These are phyloP conservation scores for Plectranthus barbatus DNA, from an alignment of 257 asterid species.

Conservation along the genomic window DNA sequence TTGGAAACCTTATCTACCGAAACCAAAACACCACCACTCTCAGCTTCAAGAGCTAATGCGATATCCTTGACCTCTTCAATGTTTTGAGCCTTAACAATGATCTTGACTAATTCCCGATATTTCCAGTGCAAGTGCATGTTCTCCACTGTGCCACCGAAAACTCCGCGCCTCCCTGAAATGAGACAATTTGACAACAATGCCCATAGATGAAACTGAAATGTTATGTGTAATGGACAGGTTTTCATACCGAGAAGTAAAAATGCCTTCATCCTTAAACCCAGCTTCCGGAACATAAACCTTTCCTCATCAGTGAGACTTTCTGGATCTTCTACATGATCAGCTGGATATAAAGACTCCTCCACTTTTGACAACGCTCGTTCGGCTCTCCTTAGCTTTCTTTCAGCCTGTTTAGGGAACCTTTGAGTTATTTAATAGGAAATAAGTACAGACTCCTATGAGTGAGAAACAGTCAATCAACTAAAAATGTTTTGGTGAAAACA, in stretches of 20 bases:
- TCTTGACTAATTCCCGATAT: constrained; percentile 81
- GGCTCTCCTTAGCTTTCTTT: constrained; percentile 59
- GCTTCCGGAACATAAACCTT: constrained; percentile 96
- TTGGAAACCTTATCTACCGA: constrained; percentile 89
- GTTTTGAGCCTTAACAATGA: constrained; percentile 67
- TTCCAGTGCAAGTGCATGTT: constrained; percentile 99
- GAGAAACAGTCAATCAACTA: neutral
- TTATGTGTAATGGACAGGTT: neutral
- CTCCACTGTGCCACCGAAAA: constrained; percentile 95
- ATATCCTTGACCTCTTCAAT: constrained; percentile 68
- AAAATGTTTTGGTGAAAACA: neutral
- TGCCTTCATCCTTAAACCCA: constrained; percentile 98
- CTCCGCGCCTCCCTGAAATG: constrained; percentile 92
- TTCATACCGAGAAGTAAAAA: constrained; percentile 86
- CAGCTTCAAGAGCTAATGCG: constrained; percentile 88
- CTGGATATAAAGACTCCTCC: constrained; percentile 66
- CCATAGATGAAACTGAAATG: constrained; percentile 6
- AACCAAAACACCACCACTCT: constrained; percentile 91
- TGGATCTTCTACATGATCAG: constrained; percentile 52
- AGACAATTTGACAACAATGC: constrained; percentile 9
- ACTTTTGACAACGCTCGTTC: constrained; percentile 76
- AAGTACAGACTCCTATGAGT: neutral
- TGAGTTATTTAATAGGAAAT: constrained; percentile 2
- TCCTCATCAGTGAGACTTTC: constrained; percentile 81
- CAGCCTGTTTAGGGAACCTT: constrained; percentile 52